phyloP scores from a whole-genome alignment of 345 rosid genomes.

The Sisymbrium irio region DNA sequence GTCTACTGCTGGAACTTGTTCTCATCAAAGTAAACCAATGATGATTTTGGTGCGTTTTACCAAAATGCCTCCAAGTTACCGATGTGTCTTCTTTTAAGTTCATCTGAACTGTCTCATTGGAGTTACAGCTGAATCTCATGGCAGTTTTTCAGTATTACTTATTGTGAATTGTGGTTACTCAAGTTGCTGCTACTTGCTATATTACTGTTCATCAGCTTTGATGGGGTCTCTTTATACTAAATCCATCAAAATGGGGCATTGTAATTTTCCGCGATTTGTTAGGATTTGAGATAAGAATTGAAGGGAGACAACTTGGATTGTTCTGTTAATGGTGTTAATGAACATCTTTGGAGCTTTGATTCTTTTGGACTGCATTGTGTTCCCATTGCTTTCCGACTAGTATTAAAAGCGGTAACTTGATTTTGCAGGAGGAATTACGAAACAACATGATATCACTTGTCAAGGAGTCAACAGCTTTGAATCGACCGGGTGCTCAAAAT shows the following conservation, averaged over 20 bases:
- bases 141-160: neutral
- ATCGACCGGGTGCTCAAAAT: slow-evolving; percentile 51
- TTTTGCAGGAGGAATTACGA: slow-evolving; percentile 74
- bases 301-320: neutral
- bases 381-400: neutral
- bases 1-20: neutral
- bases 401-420: neutral
- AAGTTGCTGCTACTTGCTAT: neutral
- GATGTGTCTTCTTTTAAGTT: neutral
- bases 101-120: neutral
- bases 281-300: neutral
- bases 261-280: neutral
- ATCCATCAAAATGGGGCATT: neutral
- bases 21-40: neutral
- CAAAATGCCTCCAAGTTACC: neutral
- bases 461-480: slow-evolving; percentile 69
- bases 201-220: neutral
- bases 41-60: neutral
- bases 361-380: neutral
- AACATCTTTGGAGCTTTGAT: too few relatives aligned
- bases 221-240: neutral
- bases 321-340: neutral
- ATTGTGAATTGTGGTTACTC: neutral
- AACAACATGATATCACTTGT: slow-evolving; percentile 56
- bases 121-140: neutral